Conservation (phyloP, 1,139 yeast genomes). For the Pichia sp. region DNA sequence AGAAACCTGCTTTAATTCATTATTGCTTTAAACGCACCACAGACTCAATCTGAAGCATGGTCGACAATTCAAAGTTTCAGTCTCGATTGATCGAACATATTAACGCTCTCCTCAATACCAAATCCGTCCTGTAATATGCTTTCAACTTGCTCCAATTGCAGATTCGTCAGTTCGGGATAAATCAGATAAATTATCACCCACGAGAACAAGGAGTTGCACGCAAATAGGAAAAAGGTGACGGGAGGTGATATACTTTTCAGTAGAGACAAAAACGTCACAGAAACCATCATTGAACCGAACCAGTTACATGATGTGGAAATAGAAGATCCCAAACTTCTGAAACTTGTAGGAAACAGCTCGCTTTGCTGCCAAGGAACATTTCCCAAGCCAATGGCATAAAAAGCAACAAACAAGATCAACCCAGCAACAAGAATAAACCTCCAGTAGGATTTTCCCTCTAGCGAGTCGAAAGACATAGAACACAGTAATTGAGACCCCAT, state of each 20-base stretch:
- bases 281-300: slow-evolving; percentile 49
- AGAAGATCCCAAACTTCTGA: slow-evolving; percentile 48
- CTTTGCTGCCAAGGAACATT: slow-evolving; percentile 59
- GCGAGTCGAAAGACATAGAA: slow-evolving; percentile 37
- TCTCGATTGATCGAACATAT: slow-evolving; percentile 24
- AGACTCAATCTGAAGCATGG: too few species aligned
- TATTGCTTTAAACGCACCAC: too few species aligned
- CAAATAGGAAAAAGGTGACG: slow-evolving; percentile 47
- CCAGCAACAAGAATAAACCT: slow-evolving; percentile 39
- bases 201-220: slow-evolving; percentile 38
- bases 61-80: too few species aligned
- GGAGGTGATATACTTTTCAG: slow-evolving; percentile 45
- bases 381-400: slow-evolving; percentile 52
- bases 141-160: slow-evolving; percentile 52
- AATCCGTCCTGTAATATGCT: slow-evolving; percentile 39
- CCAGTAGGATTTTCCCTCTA: slow-evolving; percentile 35
- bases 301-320: slow-evolving; percentile 50
- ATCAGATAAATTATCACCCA: slow-evolving; percentile 39
- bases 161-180: slow-evolving; percentile 49
- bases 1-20: too few species aligned
- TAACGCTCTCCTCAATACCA: slow-evolving; percentile 37
- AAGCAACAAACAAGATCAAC: slow-evolving; percentile 43
- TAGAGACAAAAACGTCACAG: slow-evolving; percentile 48
- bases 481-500: slow-evolving; percentile 39
- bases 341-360: slow-evolving; percentile 49